Conservation (phyloP, 352 stramenopile genomes). For the Pythium guiyangense region DNA sequence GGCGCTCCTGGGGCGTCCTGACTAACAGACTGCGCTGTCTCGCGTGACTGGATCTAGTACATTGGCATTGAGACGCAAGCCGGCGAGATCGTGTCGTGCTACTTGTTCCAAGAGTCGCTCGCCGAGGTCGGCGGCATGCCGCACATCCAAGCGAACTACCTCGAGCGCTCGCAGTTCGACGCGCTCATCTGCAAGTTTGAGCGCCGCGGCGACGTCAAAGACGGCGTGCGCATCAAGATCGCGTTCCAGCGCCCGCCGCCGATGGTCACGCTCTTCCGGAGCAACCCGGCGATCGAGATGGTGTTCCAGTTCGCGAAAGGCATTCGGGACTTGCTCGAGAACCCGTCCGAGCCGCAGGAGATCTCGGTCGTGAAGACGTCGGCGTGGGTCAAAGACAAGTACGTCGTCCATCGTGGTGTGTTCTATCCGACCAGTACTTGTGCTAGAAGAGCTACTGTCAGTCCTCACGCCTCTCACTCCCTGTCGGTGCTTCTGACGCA, state of each 20-base stretch:
- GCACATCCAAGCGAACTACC: slow-evolving; percentile 70
- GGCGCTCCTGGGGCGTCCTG: too few species aligned
- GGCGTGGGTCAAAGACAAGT: slow-evolving; percentile 83
- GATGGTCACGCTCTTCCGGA: slow-evolving; percentile 78
- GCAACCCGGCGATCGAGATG: slow-evolving; percentile 82
- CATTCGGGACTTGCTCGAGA: slow-evolving; percentile 71
- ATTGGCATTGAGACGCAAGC: slow-evolving; percentile 77
- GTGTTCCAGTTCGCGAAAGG: slow-evolving; percentile 76
- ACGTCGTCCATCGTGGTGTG: slow-evolving; percentile 14
- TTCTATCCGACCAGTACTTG: background rate
- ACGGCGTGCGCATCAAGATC: slow-evolving; percentile 81
- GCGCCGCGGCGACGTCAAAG: slow-evolving; percentile 56
- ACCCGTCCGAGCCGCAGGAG: slow-evolving; percentile 71
- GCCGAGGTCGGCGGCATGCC: slow-evolving; percentile 80
- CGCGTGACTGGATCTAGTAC: slow-evolving; percentile 29
- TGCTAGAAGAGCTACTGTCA: background rate
- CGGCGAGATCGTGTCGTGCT: slow-evolving; percentile 77
- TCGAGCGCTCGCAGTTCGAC: slow-evolving; percentile 82
- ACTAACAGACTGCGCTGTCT: slow-evolving; percentile 8
- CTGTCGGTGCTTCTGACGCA: slow-evolving; percentile 12
- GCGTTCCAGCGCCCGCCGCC: slow-evolving; percentile 80
- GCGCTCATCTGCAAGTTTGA: slow-evolving; percentile 86
- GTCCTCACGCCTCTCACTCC: background rate
- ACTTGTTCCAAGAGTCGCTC: slow-evolving; percentile 83
- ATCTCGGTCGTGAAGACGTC: slow-evolving; percentile 81